Evolutionary conservation across 2,329 filamentous ascomycete species (phyloP).

Genomic region (Diaporthe longicolla): DNA sequence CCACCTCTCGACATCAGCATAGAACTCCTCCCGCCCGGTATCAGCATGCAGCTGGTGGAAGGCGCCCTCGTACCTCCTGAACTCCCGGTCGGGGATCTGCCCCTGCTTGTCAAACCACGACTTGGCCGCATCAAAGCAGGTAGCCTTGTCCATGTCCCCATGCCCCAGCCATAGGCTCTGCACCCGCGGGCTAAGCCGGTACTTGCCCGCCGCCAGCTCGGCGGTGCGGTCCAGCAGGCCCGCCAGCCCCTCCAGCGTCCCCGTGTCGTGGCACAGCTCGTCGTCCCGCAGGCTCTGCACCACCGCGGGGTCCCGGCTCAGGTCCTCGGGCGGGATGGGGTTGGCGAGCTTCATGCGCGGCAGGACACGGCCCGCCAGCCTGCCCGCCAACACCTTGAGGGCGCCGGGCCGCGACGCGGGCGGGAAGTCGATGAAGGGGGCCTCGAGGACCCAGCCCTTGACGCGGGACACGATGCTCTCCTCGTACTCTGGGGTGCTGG

Average conservation of each 20-base stretch:
- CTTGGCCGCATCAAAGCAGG: constrained; percentile 75
- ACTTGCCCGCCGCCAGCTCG: constrained; percentile 69
- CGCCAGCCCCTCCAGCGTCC: constrained; percentile 85
- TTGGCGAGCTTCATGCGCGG: constrained; percentile 78
- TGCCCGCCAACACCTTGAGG: constrained; percentile 75
- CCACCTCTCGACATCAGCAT: constrained; percentile 75
- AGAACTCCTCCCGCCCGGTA: constrained; percentile 65
- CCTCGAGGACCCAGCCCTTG: constrained; percentile 80
- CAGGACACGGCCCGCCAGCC: constrained; percentile 76
- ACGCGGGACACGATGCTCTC: constrained; percentile 70
- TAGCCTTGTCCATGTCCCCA: constrained; percentile 80
- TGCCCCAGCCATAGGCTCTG: constrained; percentile 80
- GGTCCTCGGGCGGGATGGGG: constrained; percentile 72
- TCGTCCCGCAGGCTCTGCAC: constrained; percentile 75
- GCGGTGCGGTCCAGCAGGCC: constrained; percentile 82
- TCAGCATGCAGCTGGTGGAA: constrained; percentile 83
- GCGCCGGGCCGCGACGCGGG: constrained; percentile 73
- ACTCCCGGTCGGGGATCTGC: constrained; percentile 75
- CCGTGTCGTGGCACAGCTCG: constrained; percentile 82
- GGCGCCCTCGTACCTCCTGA: constrained; percentile 81
- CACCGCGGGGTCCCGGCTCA: constrained; percentile 78
- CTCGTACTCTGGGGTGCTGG: constrained; percentile 63
- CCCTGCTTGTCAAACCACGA: constrained; percentile 72
- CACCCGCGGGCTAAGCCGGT: constrained; percentile 67
- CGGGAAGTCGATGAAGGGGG: constrained; percentile 84